Base-by-base conservation (phyloP, 1,284 basidiomycete species). In the Singerocomus inundabilis region DNA sequence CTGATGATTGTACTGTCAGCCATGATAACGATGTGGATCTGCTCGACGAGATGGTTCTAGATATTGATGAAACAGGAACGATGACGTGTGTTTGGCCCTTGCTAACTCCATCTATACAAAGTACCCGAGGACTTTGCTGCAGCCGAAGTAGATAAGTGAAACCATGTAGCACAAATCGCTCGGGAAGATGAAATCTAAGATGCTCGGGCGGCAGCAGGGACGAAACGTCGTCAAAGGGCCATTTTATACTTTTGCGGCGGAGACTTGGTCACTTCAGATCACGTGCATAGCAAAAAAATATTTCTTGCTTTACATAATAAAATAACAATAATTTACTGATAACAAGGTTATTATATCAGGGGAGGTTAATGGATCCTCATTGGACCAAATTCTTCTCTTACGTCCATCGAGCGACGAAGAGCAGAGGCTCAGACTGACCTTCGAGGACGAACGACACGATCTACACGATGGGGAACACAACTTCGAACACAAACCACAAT, bases 381-480 rank as follows among this genome's bases (percentile, higher is more conserved):
- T 57, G 49, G 58, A 52, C 53, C 42, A 40, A 43, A 31, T 42
- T 52, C 52, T 67, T 66, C 61, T 54, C 57, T 67, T 69, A 67
- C 64, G 63, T 68, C 66, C 59, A 64, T 61, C 53, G 58, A 50
- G 29, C 56, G 52, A 61, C 60, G 39, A 54, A 44, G 59, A 52
- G 52, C 46, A 46, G 46, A 49, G 44, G 36, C 24, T 48, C 25
- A 37, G 49, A 53, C 46, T 39, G 45, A 42, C 49, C 42, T 45
- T 51, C 31, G 49, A 51, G 40, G 46, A 44, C 64, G 45, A 35
- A 38, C 42, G 51, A 50, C 50, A 53, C 56, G 54, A 60, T 55
- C 54, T 46, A 45, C 51, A 54, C 68, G 63, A 67, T 67, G 65
- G 65, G 65, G 16, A 67, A 67, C 47, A 66, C 65, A 35, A 55